Conservation (phyloP, 140 eudicot species). For the Erigeron philadelphicus region DNA sequence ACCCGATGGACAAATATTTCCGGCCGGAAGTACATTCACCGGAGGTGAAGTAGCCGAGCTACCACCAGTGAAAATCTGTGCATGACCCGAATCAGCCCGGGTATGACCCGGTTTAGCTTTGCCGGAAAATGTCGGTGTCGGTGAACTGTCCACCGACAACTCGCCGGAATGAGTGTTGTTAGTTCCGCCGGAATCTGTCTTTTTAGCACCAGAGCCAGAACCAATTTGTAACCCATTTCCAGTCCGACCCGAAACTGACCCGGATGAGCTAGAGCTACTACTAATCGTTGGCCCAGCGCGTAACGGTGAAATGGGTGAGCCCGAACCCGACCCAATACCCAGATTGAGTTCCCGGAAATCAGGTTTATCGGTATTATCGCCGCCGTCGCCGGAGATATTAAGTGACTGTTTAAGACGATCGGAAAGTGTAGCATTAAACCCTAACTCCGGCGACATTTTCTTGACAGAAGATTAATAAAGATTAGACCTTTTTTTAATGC, state of each 20-base stretch:
- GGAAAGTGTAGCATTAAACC: slow-evolving; percentile 32
- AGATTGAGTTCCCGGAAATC: slow-evolving; percentile 71
- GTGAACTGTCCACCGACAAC: slow-evolving; percentile 60
- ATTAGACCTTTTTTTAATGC: not conserved
- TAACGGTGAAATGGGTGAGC: slow-evolving; percentile 80
- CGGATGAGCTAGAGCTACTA: slow-evolving; percentile 77
- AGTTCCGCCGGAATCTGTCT: slow-evolving; percentile 38
- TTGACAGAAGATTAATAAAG: not conserved
- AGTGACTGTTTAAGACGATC: slow-evolving; percentile 46
- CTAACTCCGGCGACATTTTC: slow-evolving; percentile 44
- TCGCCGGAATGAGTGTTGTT: slow-evolving; percentile 58
- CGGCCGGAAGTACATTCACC: slow-evolving; percentile 59
- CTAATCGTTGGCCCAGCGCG: slow-evolving; percentile 46
- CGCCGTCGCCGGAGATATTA: slow-evolving; percentile 8
- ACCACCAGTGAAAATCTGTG: slow-evolving; percentile 31
- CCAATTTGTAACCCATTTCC: slow-evolving; percentile 19
- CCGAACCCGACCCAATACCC: slow-evolving; percentile 24
- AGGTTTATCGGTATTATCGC: slow-evolving; percentile 51
- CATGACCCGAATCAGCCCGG: slow-evolving; percentile 46
- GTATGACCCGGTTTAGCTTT: slow-evolving; percentile 37
- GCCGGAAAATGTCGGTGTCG: slow-evolving; percentile 47
- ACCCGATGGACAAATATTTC: slow-evolving; percentile 78
- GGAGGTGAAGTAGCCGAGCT: slow-evolving; percentile 60
- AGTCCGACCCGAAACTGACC: slow-evolving; percentile 70
- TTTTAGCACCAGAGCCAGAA: slow-evolving; percentile 23